Evolutionary conservation across 345 rosid species (phyloP), one percentile per base, ranked within the genome.

Genomic region (Kernera saxatilis): DNA sequence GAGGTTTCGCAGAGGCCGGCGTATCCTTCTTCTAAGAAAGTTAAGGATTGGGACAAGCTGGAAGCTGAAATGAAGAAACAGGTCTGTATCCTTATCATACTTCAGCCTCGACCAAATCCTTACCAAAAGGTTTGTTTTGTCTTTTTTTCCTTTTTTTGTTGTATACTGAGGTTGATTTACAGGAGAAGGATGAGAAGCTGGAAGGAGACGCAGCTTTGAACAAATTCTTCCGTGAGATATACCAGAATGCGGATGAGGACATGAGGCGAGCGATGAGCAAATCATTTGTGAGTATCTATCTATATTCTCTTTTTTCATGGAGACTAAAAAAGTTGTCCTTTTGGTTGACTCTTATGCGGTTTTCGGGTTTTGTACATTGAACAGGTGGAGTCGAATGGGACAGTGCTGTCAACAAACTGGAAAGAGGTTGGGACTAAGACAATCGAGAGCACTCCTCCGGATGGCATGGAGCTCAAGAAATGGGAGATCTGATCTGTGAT

Each of bases 321-420:
- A 33, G 26, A 18, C 21, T 32, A 1, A 0, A 43, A 18, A 4
- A 53, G 40, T 26, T 49, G 41, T 61, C 14, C 54, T 40, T 71
- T 51, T 40, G 52, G 6, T 51, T 9, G 45, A 15, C 44, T 39
- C 25, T 51, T 61, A 46, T 27, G n/a, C 14, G 52, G 11, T 41
- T 52, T n/a, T 25, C 6, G 7, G 18, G 29, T 14, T 66, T 36
- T 66, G 52, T n/a, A 15, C 8, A 39, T 57, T 57, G 66, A 36
- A 65, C 61, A 93, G 98, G 92, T 89, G 59, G 98, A 94, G 72
- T 94, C 97, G 4, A 91, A 84, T 27, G 99, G 95, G 69, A 91
- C 99, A 1, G 97, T 94, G 76, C 82, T 94, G 39, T 94, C 99
- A 1, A 94, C 97, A n/a, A 86, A 91, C 80, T 94, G 99, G 99